Conservation (phyloP, 331 rosid species). For the Erythrophleum ivorense region DNA sequence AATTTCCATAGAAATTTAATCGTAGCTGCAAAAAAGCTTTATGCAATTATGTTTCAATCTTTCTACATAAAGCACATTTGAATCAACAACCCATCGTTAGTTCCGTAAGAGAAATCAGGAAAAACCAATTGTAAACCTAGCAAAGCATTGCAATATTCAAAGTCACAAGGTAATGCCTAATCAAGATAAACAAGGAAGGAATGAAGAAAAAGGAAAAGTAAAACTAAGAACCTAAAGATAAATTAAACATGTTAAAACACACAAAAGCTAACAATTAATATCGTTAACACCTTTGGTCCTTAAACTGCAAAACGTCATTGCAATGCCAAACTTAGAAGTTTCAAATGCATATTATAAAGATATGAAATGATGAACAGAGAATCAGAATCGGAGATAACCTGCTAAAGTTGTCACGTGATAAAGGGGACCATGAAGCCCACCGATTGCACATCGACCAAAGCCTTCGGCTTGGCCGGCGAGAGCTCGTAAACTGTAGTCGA, state of each 20-base stretch:
- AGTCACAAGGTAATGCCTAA: neutral
- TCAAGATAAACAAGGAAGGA: neutral
- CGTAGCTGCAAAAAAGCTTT: neutral
- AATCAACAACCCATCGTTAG: neutral
- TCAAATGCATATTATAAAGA: neutral
- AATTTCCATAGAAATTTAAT: neutral
- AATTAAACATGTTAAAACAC: neutral
- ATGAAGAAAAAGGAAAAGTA: neutral
- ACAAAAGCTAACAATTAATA: neutral
- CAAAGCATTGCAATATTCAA: neutral
- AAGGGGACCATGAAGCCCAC: constrained; percentile 84
- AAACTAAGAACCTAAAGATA: neutral
- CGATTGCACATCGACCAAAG: constrained; percentile 81
- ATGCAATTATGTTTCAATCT: neutral
- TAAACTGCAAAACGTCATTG: neutral
- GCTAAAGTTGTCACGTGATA: constrained; percentile 74
- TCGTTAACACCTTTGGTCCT: neutral
- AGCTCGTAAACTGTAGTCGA: constrained; percentile 70
- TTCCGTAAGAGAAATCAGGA: constrained; percentile 2
- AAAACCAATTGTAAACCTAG: neutral
- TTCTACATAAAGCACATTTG: neutral
- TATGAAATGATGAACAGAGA: neutral
- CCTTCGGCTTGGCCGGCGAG: constrained; percentile 88
- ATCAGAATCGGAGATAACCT: constrained; percentile 47
- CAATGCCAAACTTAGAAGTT: neutral